A percentile compares a stretch with the other conserved stretches of the same genome.
Evolutionary conservation across 73 alveolate genomes (phyloP).

Genomic region (Paramecium primaurelia): DNA sequence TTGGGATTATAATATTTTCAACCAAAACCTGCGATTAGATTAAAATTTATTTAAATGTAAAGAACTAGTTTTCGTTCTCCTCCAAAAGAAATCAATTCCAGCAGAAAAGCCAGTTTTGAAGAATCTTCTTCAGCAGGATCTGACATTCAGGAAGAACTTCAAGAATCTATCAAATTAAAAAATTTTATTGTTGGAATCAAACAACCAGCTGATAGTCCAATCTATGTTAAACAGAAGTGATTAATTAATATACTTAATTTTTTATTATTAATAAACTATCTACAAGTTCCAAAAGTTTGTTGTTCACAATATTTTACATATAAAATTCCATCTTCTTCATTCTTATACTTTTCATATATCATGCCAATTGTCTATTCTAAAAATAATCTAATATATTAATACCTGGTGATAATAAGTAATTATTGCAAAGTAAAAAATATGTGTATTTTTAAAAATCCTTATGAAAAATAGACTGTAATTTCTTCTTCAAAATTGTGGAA

Average conservation of each 20-base stretch:
- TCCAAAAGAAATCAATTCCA: background rate
- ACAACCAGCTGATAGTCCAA: background rate
- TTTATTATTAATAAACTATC: background rate
- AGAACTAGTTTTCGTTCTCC: conserved; percentile 15
- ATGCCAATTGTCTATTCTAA: background rate
- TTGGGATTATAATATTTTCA: conserved; percentile 1
- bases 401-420: background rate
- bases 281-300: background rate
- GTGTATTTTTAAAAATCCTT: background rate
- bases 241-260: background rate
- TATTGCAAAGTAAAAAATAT: background rate
- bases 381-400: background rate
- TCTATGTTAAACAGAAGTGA: background rate
- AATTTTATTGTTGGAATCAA: conserved; percentile 26
- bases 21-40: background rate
- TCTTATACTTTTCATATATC: background rate
- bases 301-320: background rate
- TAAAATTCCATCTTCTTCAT: background rate
- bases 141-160: background rate
- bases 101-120: background rate
- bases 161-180: background rate
- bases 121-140: conserved; percentile 34
- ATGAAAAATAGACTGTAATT: background rate
- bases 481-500: background rate
- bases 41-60: background rate